These are phyloP conservation scores for Chiua virens DNA, from an alignment of 768 basidiomycete genomes.

Conservation along the genomic window DNA sequence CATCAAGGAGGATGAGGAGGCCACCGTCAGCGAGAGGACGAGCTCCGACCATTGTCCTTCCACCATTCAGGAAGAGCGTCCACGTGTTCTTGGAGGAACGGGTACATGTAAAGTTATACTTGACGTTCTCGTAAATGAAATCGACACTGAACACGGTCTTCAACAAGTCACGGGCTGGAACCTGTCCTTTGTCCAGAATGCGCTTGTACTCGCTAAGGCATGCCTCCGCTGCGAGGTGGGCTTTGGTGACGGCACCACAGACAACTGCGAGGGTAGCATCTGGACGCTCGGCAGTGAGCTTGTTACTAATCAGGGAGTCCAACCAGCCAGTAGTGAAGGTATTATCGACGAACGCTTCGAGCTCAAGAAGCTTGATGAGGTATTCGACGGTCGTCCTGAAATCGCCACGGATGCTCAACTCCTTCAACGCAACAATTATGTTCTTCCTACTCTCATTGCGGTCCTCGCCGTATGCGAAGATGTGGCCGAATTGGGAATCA, in stretches of 20 bases:
- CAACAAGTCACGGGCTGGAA: slow-evolving; percentile 89
- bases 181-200: slow-evolving; percentile 96
- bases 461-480: slow-evolving; percentile 98
- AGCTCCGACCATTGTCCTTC: slow-evolving; percentile 87
- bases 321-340: slow-evolving; percentile 99
- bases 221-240: slow-evolving; percentile 84
- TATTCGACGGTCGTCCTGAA: slow-evolving; percentile 99
- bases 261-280: slow-evolving; percentile 91
- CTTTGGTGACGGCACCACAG: slow-evolving; percentile 95
- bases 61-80: slow-evolving; percentile 97
- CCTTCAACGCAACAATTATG: slow-evolving; percentile 99
- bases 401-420: slow-evolving; percentile 97
- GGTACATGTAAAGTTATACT: slow-evolving; percentile 94
- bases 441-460: slow-evolving; percentile 95
- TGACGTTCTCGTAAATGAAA: slow-evolving; percentile 95
- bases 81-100: slow-evolving; percentile 86
- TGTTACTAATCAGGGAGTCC: slow-evolving; percentile 94
- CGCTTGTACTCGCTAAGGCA: slow-evolving; percentile 94
- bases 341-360: slow-evolving; percentile 95
- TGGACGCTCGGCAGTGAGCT: slow-evolving; percentile 95
- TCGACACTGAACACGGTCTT: slow-evolving; percentile 97
- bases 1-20: slow-evolving; percentile 86
- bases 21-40: slow-evolving; percentile 94
- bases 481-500: slow-evolving; percentile 99
- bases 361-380: slow-evolving; percentile 94